A percentile compares a stretch with the other conserved stretches of the same genome.
These are phyloP conservation scores for Chenopodium album DNA, from an alignment of 148 eudicot species.

Conservation along the genomic window DNA sequence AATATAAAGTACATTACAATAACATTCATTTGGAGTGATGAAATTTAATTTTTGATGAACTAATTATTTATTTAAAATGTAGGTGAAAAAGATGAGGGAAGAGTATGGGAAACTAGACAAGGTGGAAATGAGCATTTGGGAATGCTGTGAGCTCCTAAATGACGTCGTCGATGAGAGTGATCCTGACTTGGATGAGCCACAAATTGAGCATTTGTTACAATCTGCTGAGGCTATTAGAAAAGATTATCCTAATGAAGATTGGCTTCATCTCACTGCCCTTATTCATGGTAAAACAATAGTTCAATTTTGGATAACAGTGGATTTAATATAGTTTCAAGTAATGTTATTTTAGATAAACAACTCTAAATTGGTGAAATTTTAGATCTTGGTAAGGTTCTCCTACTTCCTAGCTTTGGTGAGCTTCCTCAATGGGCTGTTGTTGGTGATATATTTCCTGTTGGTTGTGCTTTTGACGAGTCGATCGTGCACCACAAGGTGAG, in stretches of 20 bases:
- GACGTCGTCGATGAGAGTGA: conserved; percentile 87
- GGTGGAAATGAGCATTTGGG: conserved; percentile 97
- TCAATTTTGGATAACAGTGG: too few species aligned
- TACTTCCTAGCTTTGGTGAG: conserved; percentile 65
- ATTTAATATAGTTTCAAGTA: too few species aligned
- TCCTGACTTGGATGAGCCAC: conserved; percentile 93
- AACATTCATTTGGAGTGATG: too few species aligned
- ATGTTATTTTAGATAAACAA: background rate
- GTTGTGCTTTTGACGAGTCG: conserved; percentile 71
- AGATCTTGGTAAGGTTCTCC: conserved; percentile 88
- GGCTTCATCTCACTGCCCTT: conserved; percentile 93
- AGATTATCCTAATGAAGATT: conserved; percentile 83
- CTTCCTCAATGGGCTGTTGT: conserved; percentile 94
- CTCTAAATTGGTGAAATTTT: background rate
- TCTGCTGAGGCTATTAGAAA: conserved; percentile 85
- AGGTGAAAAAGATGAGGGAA: conserved; percentile 85
- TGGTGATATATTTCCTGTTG: conserved; percentile 80
- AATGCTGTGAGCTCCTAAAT: conserved; percentile 83
- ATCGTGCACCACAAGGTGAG: conserved; percentile 81
- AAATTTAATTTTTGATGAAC: too few species aligned
- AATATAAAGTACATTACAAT: too few species aligned
- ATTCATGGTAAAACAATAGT: conserved; percentile 59
- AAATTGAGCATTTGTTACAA: conserved; percentile 86
- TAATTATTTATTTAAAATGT: background rate
- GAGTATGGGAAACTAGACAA: conserved; percentile 65